Evolutionary conservation across 2,329 filamentous ascomycete genomes (phyloP).

Genomic region (Monilinia fructigena): DNA sequence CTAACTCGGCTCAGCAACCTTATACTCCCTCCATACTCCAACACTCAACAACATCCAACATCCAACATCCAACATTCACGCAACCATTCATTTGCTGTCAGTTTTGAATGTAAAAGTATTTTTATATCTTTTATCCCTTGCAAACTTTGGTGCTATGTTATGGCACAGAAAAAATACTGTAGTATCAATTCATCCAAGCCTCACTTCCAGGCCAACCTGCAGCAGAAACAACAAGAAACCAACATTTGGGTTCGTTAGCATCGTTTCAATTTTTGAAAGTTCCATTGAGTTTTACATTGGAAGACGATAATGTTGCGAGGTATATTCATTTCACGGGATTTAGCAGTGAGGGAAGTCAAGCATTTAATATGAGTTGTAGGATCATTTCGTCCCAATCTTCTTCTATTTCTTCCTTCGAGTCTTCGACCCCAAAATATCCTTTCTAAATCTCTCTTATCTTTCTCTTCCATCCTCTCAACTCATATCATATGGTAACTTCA

Average conservation of each 20-base stretch:
- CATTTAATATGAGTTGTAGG: neutral
- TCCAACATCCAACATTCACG: neutral
- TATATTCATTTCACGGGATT: neutral
- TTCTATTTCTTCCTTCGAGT: neutral
- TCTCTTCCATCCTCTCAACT: neutral
- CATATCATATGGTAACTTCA: neutral
- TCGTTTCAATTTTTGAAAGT: neutral
- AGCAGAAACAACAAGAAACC: neutral
- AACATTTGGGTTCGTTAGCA: neutral
- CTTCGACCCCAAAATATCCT: constrained; percentile 5
- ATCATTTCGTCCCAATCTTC: neutral
- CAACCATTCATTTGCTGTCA: neutral
- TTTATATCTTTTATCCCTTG: neutral
- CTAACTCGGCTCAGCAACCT: too few relatives aligned
- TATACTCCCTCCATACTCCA: too few relatives aligned
- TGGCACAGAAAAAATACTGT: neutral
- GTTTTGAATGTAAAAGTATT: neutral
- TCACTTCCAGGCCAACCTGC: neutral
- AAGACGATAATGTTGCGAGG: neutral
- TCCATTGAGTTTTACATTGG: neutral
- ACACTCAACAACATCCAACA: too few relatives aligned
- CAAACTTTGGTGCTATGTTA: neutral
- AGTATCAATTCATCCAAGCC: neutral
- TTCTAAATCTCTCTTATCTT: neutral
- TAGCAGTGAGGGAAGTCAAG: neutral